A percentile compares a stretch with the other conserved stretches of the same genome.
Conservation (phyloP, 441 rosid species). For the Omphalea diandra region DNA sequence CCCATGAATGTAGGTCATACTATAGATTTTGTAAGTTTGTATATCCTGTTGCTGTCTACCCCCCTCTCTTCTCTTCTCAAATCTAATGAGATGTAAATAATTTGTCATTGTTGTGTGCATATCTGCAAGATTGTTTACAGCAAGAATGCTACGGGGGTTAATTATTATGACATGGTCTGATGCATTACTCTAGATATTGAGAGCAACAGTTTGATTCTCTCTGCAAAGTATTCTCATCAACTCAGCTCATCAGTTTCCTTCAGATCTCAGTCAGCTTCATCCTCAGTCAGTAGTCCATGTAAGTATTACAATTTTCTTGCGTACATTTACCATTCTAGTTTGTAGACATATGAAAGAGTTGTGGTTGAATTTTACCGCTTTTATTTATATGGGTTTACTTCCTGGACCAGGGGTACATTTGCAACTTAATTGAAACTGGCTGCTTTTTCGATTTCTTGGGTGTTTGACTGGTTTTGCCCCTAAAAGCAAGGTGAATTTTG, state of each 20-base stretch:
- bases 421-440: constrained; percentile 86
- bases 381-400: constrained; percentile 16
- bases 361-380: background rate
- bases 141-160: constrained; percentile 2
- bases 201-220: constrained; percentile 68
- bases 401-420: constrained; percentile 77
- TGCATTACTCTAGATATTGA: constrained; percentile 60
- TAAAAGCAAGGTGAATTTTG: constrained; percentile 67
- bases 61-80: too few species aligned
- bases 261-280: constrained; percentile 58
- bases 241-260: constrained; percentile 70
- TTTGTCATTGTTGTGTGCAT: background rate
- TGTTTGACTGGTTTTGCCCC: constrained; percentile 94
- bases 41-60: too few species aligned
- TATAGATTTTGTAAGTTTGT: background rate
- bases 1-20: background rate
- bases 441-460: constrained; percentile 98
- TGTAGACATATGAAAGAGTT: background rate
- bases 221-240: constrained; percentile 84
- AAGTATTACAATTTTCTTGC: constrained; percentile 31
- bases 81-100: too few species aligned
- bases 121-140: background rate
- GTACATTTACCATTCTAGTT: constrained; percentile 7
- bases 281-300: constrained; percentile 72
- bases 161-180: constrained; percentile 15